Conservation (phyloP, 2,329 filamentous ascomycete genomes). For the Aspergillus thermomutatus region DNA sequence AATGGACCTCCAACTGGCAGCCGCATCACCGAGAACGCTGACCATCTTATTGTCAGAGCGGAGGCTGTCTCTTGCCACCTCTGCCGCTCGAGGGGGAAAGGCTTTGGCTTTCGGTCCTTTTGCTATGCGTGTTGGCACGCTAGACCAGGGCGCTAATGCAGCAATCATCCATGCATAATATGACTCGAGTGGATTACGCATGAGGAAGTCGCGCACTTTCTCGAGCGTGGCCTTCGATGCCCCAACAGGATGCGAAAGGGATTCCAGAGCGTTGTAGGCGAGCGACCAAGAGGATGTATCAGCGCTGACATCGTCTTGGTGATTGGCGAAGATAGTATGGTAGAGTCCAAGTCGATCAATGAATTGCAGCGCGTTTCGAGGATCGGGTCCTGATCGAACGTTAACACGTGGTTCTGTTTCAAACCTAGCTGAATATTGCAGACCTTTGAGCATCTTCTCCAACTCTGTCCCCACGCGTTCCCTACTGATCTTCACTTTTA, state of each 20-base stretch:
- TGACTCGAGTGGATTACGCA: conserved; percentile 61
- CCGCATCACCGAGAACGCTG: conserved; percentile 63
- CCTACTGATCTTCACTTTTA: conserved; percentile 86
- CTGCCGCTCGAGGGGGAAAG: conserved; percentile 57
- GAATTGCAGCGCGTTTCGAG: conserved; percentile 34
- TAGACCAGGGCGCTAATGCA: conserved; percentile 71
- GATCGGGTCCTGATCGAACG: conserved; percentile 33
- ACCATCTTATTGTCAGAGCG: conserved; percentile 73
- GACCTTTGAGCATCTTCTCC: conserved; percentile 84
- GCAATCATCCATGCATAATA: conserved; percentile 75
- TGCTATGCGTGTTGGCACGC: conserved; percentile 38
- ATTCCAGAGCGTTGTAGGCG: conserved; percentile 62
- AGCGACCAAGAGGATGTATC: conserved; percentile 59
- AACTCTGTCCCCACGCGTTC: conserved; percentile 85
- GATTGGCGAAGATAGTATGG: conserved; percentile 41
- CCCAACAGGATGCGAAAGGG: conserved; percentile 39
- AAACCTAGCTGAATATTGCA: conserved; percentile 1
- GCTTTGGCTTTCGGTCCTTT: conserved; percentile 47
- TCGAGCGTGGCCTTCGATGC: conserved; percentile 39
- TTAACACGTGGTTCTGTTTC: neutral
- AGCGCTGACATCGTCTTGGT: conserved; percentile 50
- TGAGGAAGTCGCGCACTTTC: conserved; percentile 47
- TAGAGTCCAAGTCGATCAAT: conserved; percentile 40
- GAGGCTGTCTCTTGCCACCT: conserved; percentile 72
- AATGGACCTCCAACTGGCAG: conserved; percentile 64